A percentile compares a stretch with the other conserved stretches of the same genome.
phyloP scores from a whole-genome alignment of 495 filamentous ascomycete species.

The Hyaloscypha bicolor region DNA sequence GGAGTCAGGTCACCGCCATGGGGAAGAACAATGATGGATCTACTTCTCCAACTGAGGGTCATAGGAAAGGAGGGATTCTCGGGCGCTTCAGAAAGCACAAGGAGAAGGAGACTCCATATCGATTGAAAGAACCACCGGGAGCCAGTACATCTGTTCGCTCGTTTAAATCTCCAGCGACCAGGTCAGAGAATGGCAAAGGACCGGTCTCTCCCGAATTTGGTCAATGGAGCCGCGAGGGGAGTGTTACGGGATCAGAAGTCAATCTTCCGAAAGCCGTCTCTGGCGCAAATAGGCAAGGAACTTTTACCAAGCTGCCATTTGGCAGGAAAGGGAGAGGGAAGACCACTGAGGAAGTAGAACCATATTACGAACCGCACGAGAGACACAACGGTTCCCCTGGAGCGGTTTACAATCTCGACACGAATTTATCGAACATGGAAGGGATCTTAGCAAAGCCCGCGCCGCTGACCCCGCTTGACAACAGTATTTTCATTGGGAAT shows the following conservation, averaged over 20 bases:
- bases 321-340: constrained; percentile 42
- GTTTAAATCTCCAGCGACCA: constrained; percentile 39
- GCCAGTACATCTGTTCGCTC: constrained; percentile 48
- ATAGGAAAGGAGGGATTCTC: constrained; percentile 66
- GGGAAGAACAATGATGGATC: constrained; percentile 20
- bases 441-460: constrained; percentile 74
- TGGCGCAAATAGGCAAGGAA: constrained; percentile 47
- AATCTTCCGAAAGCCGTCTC: constrained; percentile 33
- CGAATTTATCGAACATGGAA: constrained; percentile 79
- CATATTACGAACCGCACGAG: constrained; percentile 45
- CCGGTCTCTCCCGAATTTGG: constrained; percentile 30
- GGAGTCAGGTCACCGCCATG: constrained; percentile 24
- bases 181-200: constrained; percentile 23
- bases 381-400: constrained; percentile 47
- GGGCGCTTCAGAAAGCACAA: constrained; percentile 61
- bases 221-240: constrained; percentile 33
- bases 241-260: constrained; percentile 30
- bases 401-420: constrained; percentile 73
- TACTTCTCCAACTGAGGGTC: constrained; percentile 53
- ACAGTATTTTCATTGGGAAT: constrained; percentile 53
- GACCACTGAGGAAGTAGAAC: constrained; percentile 31
- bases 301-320: constrained; percentile 59
- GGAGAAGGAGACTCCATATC: constrained; percentile 51
- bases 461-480: constrained; percentile 62
- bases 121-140: constrained; percentile 56